These are phyloP conservation scores for Tolypocladium nubicola DNA, from an alignment of 2,329 filamentous ascomycete genomes.

Conservation along the genomic window DNA sequence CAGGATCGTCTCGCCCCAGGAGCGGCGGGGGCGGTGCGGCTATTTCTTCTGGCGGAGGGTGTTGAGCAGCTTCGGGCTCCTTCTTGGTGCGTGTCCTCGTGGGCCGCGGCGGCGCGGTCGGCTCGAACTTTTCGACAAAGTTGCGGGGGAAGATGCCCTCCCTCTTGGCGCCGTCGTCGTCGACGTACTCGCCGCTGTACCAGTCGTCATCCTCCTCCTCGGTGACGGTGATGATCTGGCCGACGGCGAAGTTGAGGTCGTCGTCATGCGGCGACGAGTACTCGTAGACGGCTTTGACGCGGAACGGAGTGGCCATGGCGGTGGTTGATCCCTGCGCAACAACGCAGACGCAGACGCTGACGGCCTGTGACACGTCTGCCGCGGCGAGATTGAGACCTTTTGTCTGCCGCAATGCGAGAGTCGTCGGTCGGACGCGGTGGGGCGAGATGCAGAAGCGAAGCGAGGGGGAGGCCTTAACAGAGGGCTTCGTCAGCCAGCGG, in stretches of 20 bases:
- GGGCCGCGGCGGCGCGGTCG: conserved; percentile 78
- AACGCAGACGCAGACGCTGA: conserved; percentile 3
- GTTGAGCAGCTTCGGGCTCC: conserved; percentile 23
- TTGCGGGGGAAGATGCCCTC: conserved; percentile 91
- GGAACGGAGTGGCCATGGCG: conserved; percentile 71
- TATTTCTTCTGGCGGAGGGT: conserved; percentile 24
- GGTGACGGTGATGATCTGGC: conserved; percentile 88
- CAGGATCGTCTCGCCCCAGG: conserved; percentile 16
- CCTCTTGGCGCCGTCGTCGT: conserved; percentile 61
- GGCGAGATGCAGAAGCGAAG: conserved; percentile 1
- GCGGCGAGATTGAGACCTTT: conserved; percentile 3
- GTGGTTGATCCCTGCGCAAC: conserved; percentile 6
- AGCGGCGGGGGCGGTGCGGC: conserved; percentile 22
- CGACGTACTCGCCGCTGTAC: conserved; percentile 82
- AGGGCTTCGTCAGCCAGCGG: conserved; percentile 7
- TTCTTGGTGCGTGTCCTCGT: conserved; percentile 63
- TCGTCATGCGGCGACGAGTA: conserved; percentile 90
- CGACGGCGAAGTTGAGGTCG: conserved; percentile 75
- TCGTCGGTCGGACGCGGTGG: not conserved
- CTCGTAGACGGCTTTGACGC: conserved; percentile 92
- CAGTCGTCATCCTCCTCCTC: conserved; percentile 89
- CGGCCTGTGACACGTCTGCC: conserved; percentile 6
- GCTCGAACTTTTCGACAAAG: conserved; percentile 95
- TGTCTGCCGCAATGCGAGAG: conserved; percentile 1
- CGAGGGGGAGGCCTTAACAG: conserved; percentile 1